Conservation (phyloP, 768 basidiomycete genomes). For the Pleurotus pulmonarius region DNA sequence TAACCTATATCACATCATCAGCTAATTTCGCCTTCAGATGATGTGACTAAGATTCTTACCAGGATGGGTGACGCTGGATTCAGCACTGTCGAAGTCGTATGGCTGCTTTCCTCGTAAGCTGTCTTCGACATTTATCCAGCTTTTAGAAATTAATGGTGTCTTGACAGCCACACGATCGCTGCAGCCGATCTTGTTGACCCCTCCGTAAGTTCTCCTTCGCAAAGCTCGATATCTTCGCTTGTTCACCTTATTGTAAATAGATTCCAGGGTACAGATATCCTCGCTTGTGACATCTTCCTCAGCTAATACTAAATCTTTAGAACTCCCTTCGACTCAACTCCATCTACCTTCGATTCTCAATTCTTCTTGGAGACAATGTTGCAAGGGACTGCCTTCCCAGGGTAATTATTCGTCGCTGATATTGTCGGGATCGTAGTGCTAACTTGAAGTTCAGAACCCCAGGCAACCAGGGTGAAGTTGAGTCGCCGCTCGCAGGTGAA, state of each 20-base stretch:
- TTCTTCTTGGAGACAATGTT: slow-evolving; percentile 16
- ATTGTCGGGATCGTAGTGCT: not conserved
- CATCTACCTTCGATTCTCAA: slow-evolving; percentile 17
- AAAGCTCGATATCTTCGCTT: not conserved
- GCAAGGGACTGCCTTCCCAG: slow-evolving; percentile 36
- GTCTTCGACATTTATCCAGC: no score
- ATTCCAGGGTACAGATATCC: slow-evolving; percentile 8
- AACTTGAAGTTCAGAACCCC: slow-evolving; percentile 25
- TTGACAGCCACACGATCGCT: slow-evolving; percentile 19
- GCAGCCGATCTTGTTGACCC: slow-evolving; percentile 30
- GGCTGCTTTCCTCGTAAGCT: slow-evolving; percentile 30
- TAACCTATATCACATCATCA: not conserved
- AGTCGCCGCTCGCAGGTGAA: slow-evolving; percentile 35
- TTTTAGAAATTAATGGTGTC: no score
- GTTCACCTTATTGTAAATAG: not conserved
- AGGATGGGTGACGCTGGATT: slow-evolving; percentile 33
- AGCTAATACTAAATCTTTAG: slow-evolving; percentile 10
- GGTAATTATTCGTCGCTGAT: slow-evolving; percentile 18
- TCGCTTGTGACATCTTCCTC: no score
- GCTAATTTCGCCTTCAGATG: not conserved
- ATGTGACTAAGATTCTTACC: not conserved
- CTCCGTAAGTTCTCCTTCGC: slow-evolving; percentile 5
- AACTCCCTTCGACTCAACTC: slow-evolving; percentile 19
- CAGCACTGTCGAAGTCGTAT: slow-evolving; percentile 29
- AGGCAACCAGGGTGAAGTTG: slow-evolving; percentile 34